Conservation (phyloP, 371 early-diverging fungal species). For the Mortierella sp. region DNA sequence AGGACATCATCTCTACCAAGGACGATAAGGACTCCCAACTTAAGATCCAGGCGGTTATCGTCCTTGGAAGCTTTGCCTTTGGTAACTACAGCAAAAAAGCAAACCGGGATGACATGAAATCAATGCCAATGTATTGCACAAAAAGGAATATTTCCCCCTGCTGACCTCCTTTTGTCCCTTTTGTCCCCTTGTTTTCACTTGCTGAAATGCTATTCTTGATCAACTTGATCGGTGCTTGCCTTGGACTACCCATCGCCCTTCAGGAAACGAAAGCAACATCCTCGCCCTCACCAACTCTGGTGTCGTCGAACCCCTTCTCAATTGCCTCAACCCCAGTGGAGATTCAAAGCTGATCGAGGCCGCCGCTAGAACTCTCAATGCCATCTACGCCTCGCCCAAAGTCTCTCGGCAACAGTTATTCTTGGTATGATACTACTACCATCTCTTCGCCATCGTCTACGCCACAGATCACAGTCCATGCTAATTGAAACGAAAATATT, state of each 20-base stretch:
- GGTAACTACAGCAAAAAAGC: slow-evolving; percentile 60
- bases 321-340: slow-evolving; percentile 64
- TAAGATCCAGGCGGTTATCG: slow-evolving; percentile 77
- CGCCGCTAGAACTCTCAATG: slow-evolving; percentile 78
- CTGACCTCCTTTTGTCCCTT: slow-evolving; percentile 12
- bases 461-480: background rate
- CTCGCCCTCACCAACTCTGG: slow-evolving; percentile 69
- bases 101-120: background rate
- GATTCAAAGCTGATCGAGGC: slow-evolving; percentile 77
- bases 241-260: slow-evolving; percentile 4
- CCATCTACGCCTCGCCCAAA: slow-evolving; percentile 76
- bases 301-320: slow-evolving; percentile 73
- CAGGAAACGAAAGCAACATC: slow-evolving; percentile 79
- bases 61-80: slow-evolving; percentile 87
- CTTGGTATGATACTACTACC: slow-evolving; percentile 60
- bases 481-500: background rate
- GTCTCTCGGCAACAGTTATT: slow-evolving; percentile 71
- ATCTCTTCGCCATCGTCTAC: background rate
- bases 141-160: background rate
- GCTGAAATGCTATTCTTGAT: background rate
- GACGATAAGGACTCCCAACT: slow-evolving; percentile 62
- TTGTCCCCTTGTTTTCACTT: slow-evolving; percentile 11
- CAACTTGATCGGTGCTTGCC: background rate
- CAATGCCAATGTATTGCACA: background rate
- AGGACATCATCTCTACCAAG: slow-evolving; percentile 64